Evolutionary conservation across 352 stramenopile genomes (phyloP), one percentile per base, ranked within the genome.

Genomic region (Phytophthora constricta): DNA sequence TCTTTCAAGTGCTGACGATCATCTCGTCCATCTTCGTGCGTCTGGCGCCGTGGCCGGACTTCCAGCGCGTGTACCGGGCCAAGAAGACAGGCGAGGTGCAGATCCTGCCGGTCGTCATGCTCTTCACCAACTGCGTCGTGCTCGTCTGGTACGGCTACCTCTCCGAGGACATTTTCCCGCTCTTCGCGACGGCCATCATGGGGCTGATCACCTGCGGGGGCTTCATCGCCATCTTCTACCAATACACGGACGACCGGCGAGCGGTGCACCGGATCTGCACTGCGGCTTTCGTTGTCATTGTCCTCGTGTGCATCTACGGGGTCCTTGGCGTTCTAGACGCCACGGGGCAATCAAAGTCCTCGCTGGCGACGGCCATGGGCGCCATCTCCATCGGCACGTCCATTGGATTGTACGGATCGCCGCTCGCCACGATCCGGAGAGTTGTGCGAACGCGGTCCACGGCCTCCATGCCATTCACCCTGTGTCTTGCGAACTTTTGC

Each of bases 11-110:
- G 25, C 52, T 91, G 41, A 82, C 80, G 16, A 86, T 86, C 55
- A 75, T 90, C 45, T 87, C 82, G 49, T 79, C 78, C 57, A 69
- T 89, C 46, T 90, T 87, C 70, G 86, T 92, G 82, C 82, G 81
- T 17, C 26, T 89, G 27, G 79, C 81, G 25, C 84, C 84, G 9
- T 78, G 70, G 46, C 75, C 78, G 11, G 68, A 81, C 17, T 82
- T 92, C 51, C 79, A 82, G 54, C 69, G 71, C 22, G 82, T 92
- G 23, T 84, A 85, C 74, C 86, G 82, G 58, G 51, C 75, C 13
- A 72, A 72, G 33, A 59, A 48, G 13, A 87, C 78, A 0, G 84
- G 80, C 19, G 64, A 74, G 34, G 62, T 79, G 31, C 85, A 83
- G 20, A 76, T 88, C 48, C 68, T 87, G 14, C 82, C 84, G 20